Conservation (phyloP, 2,329 filamentous ascomycete species). For the Sphaerulina vaccinii region DNA sequence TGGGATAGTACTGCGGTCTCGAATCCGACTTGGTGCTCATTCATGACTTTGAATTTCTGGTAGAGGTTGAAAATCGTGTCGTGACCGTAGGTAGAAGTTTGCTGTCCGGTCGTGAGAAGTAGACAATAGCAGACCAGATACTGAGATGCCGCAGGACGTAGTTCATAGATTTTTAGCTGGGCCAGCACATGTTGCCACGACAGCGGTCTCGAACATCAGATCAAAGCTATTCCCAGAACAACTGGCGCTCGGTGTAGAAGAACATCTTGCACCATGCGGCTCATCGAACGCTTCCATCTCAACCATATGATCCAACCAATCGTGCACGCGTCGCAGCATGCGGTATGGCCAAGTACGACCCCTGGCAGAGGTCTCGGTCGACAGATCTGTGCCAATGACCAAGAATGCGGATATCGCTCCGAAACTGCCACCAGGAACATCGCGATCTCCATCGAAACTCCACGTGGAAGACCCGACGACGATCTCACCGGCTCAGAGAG, state of each 20-base stretch:
- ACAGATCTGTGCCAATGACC: background rate
- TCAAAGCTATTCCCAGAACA: background rate
- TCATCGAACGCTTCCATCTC: background rate
- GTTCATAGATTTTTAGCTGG: background rate
- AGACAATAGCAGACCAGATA: background rate
- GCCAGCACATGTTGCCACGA: slow-evolving; percentile 3
- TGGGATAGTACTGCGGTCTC: too few species aligned
- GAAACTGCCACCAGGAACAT: background rate
- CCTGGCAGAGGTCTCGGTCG: background rate
- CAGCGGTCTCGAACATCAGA: slow-evolving; percentile 8
- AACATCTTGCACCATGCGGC: slow-evolving; percentile 2
- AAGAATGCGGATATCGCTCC: background rate
- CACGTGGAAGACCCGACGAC: background rate
- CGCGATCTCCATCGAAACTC: background rate
- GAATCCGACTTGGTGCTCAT: too few species aligned
- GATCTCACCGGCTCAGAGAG: too few species aligned
- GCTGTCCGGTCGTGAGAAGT: too few species aligned
- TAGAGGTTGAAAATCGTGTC: too few species aligned
- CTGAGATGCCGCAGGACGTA: background rate
- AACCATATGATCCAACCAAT: background rate
- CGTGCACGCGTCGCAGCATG: background rate
- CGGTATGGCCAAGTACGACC: background rate
- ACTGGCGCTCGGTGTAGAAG: background rate
- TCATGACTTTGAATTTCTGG: too few species aligned
- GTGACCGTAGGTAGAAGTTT: too few species aligned